Evolutionary conservation across 768 basidiomycete genomes (phyloP), one percentile per base, ranked within the genome.

Genomic region (Terana coerulea): DNA sequence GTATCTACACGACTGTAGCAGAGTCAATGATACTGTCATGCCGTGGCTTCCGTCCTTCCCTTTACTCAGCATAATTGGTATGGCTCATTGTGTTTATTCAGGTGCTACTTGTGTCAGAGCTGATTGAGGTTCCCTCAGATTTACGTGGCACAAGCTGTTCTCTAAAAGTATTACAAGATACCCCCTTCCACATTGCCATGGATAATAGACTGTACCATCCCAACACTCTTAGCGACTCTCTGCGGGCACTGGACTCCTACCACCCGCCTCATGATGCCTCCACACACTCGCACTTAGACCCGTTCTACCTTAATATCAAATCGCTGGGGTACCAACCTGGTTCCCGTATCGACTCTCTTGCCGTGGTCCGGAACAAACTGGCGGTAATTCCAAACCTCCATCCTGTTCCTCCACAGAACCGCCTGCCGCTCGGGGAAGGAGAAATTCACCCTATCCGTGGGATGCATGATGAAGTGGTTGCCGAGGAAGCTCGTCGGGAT

Each of bases 11-110:
- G 69, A 78, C 55, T 88, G 86, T 63, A 66, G 59, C 25, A 67
- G 69, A 19, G 68, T 88, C 52, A 71, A 74, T 17, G 62, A 79
- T 57, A 57, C 67, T 1, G 72, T 75, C 2, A 72, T 78, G 51
- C 49, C 64, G 2, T 56, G 67, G 28, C 67, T 88, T 0, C 31
- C 53, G 37, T 67, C 62, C 19, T 83, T 88, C 52, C 78, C 79
- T 17, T 72, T 87, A 30, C 76, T 88, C 24, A 77, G 76, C 24
- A 77, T 78, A 17, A 55, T 88, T 56, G 86, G 85, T 84, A 46
- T 26, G 78, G 19, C 14, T 47, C 29, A 14, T 41, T 35, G 29
- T 9, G 10, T 29, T 11, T 21, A 1, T 45, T 5, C 26, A 6
- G 25, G 19, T 9, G 5, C 25, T 1, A 19, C 6, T 12, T 33